phyloP scores from a whole-genome alignment of 768 basidiomycete species.

The Galerina marginata region DNA sequence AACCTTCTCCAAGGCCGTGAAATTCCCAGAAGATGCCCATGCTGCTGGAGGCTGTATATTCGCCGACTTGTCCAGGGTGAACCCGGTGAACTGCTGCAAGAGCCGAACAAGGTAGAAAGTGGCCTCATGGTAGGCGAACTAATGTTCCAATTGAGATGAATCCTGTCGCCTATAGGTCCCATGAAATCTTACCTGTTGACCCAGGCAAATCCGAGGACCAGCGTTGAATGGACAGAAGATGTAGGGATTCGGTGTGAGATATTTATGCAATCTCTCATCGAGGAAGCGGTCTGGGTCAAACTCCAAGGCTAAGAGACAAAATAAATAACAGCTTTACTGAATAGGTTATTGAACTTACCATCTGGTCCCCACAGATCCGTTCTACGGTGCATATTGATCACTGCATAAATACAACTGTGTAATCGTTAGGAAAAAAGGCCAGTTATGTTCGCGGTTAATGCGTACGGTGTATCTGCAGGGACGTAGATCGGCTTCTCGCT shows the following conservation, averaged over 20 bases:
- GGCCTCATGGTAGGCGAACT: constrained; percentile 59
- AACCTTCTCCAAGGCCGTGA: constrained; percentile 45
- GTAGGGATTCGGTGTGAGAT: constrained; percentile 48
- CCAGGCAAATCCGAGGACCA: constrained; percentile 42
- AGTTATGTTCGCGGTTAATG: background rate
- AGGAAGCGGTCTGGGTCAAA: constrained; percentile 66
- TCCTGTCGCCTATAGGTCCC: background rate
- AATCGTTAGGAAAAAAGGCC: no score
- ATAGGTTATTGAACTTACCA: constrained; percentile 34
- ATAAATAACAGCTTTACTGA: background rate
- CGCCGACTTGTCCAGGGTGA: constrained; percentile 47
- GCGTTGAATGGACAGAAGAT: constrained; percentile 50
- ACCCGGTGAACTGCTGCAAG: constrained; percentile 51
- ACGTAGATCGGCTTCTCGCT: constrained; percentile 13
- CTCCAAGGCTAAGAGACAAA: constrained; percentile 35
- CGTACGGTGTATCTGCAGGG: constrained; percentile 1
- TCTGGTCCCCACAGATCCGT: constrained; percentile 59
- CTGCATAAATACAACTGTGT: constrained; percentile 34
- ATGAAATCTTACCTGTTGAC: constrained; percentile 40
- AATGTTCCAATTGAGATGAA: background rate
- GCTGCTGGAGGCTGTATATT: constrained; percentile 46
- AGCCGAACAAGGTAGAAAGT: constrained; percentile 60
- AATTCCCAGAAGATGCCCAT: constrained; percentile 40
- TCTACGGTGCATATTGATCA: constrained; percentile 51
- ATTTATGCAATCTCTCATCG: constrained; percentile 51